A percentile compares a stretch with the other conserved stretches of the same genome.
phyloP scores from a whole-genome alignment of 805 yeast genomes.

The Candida parachauliodes region DNA sequence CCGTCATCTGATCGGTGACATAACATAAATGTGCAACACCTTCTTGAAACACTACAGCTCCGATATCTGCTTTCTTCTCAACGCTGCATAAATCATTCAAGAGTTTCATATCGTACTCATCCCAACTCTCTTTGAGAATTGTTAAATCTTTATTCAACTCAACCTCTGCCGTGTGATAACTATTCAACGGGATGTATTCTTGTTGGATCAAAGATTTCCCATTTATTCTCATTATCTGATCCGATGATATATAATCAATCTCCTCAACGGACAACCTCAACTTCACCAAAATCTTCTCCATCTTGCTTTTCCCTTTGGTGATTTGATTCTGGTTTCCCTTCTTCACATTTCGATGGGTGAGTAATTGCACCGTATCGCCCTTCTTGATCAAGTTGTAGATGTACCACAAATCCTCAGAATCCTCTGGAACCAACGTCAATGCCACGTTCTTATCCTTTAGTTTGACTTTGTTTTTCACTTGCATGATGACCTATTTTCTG shows the following conservation, averaged over 20 bases:
- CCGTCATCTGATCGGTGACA: conserved; percentile 85
- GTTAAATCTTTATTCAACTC: conserved; percentile 68
- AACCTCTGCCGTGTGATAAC: conserved; percentile 84
- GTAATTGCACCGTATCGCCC: conserved; percentile 70
- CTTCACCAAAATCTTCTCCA: conserved; percentile 42
- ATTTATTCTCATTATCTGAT: conserved; percentile 70
- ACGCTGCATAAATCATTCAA: conserved; percentile 68
- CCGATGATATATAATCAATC: conserved; percentile 75
- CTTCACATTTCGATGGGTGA: conserved; percentile 64
- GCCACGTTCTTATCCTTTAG: conserved; percentile 59
- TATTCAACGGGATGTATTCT: conserved; percentile 76
- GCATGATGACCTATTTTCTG: conserved; percentile 8
- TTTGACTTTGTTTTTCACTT: conserved; percentile 12
- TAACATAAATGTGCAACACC: conserved; percentile 93
- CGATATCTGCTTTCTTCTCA: conserved; percentile 83
- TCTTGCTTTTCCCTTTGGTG: conserved; percentile 47
- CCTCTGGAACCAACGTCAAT: conserved; percentile 72
- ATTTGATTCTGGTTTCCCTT: conserved; percentile 25
- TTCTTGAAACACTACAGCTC: conserved; percentile 90
- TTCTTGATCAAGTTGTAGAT: conserved; percentile 74
- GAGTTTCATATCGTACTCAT: conserved; percentile 60
- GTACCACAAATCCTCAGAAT: conserved; percentile 89
- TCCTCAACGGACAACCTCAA: conserved; percentile 61
- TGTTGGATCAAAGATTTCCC: conserved; percentile 70
- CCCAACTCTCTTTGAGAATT: conserved; percentile 76